Evolutionary conservation across 73 alveolate genomes (phyloP).

Genomic region (Blepharisma japonicum): DNA sequence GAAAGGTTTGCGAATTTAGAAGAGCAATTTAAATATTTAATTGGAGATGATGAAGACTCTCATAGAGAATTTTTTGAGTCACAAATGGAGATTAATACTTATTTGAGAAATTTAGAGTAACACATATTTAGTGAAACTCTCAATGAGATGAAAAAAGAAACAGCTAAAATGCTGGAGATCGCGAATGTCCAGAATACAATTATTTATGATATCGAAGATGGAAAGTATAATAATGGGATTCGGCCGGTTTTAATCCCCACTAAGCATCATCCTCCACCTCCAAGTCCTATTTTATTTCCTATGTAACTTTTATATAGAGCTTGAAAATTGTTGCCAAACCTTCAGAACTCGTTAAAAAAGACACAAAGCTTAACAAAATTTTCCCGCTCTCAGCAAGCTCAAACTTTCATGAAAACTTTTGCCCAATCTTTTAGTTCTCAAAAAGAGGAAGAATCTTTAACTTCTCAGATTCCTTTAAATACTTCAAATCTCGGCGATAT

Average conservation of each 20-base stretch:
- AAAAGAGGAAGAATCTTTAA: not conserved
- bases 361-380: not conserved
- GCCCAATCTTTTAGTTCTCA: not conserved
- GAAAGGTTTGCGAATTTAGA: not conserved
- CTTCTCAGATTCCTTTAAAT: not conserved
- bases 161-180: not conserved
- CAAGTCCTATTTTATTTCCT: not conserved
- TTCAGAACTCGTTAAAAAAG: not conserved
- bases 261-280: not conserved
- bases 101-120: too few species aligned
- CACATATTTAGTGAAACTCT: not conserved
- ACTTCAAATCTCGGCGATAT: not conserved
- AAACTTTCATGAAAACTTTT: too few species aligned
- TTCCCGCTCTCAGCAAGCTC: too few species aligned
- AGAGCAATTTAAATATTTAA: not conserved
- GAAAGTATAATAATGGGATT: conserved; percentile 2
- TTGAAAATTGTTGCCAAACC: not conserved
- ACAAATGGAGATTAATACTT: not conserved
- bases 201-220: conserved; percentile 1
- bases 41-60: not conserved
- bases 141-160: not conserved
- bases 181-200: not conserved
- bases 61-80: too few species aligned
- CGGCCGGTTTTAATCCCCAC: conserved; percentile 7
- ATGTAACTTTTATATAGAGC: not conserved